Conservation (phyloP, 352 stramenopile genomes). For the Phytophthora podocarpi region DNA sequence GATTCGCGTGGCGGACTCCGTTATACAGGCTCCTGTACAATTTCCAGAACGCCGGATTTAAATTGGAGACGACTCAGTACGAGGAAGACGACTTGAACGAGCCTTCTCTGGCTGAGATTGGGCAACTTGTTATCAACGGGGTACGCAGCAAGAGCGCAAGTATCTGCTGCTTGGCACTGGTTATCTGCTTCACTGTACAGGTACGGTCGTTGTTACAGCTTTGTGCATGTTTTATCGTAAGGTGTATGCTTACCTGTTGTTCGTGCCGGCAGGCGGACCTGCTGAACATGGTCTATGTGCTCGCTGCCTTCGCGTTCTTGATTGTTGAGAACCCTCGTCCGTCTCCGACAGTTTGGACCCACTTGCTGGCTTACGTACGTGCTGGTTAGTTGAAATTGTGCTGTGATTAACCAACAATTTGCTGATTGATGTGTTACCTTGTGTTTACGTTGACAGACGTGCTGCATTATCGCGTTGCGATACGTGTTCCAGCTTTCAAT, state of each 20-base stretch:
- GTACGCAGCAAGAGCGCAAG: conserved; percentile 70
- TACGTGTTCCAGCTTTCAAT: conserved; percentile 87
- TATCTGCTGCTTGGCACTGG: conserved; percentile 66
- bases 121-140: conserved; percentile 59
- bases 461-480: conserved; percentile 56
- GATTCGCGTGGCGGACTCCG: conserved; percentile 66
- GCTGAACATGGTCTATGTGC: conserved; percentile 81
- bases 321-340: conserved; percentile 79
- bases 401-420: background rate
- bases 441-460: conserved; percentile 39
- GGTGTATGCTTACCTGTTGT: conserved; percentile 4
- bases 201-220: conserved; percentile 40
- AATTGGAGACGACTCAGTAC: conserved; percentile 68
- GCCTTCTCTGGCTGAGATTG: conserved; percentile 60
- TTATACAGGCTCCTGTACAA: conserved; percentile 71
- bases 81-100: conserved; percentile 83
- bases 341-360: conserved; percentile 61
- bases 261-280: conserved; percentile 59
- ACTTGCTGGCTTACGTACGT: conserved; percentile 86
- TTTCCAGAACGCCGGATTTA: conserved; percentile 77
- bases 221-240: background rate
- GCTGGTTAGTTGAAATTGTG: background rate
- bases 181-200: conserved; percentile 79
- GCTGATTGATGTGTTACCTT: background rate
- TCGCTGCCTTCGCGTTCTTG: conserved; percentile 72